These are phyloP conservation scores for Lipomyces orientalis DNA, from an alignment of 805 yeast species.

Conservation along the genomic window DNA sequence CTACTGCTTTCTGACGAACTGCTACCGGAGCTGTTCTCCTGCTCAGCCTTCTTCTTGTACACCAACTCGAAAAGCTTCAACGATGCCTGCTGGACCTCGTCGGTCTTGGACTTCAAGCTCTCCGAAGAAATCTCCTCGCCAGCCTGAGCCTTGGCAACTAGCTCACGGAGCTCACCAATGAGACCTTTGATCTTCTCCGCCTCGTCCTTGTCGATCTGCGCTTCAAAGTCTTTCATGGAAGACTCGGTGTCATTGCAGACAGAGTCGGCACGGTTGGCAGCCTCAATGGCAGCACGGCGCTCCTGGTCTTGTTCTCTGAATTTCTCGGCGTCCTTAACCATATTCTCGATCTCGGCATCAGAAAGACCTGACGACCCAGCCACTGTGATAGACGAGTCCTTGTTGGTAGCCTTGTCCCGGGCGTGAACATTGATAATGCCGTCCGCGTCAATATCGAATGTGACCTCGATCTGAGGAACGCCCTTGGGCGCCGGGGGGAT, in stretches of 20 bases:
- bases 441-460: constrained; percentile 96
- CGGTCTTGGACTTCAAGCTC: constrained; percentile 77
- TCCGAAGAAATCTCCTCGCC: constrained; percentile 69
- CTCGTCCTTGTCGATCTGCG: constrained; percentile 63
- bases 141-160: constrained; percentile 70
- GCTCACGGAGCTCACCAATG: constrained; percentile 71
- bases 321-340: constrained; percentile 90
- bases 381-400: constrained; percentile 93
- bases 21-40: constrained; percentile 39
- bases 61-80: constrained; percentile 82
- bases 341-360: constrained; percentile 85
- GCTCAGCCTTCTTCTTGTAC: constrained; percentile 53
- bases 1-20: not conserved
- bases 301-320: constrained; percentile 87
- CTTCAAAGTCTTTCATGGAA: constrained; percentile 78
- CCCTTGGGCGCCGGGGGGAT: constrained; percentile 96
- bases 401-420: constrained; percentile 89
- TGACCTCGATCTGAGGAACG: constrained; percentile 91
- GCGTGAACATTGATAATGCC: constrained; percentile 97
- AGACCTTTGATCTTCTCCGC: constrained; percentile 60
- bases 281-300: constrained; percentile 80
- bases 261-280: constrained; percentile 83
- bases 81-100: constrained; percentile 80
- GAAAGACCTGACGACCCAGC: constrained; percentile 95
- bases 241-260: constrained; percentile 86